These are phyloP conservation scores for Boechera retrofracta DNA, from an alignment of 345 rosid species.

Conservation along the genomic window DNA sequence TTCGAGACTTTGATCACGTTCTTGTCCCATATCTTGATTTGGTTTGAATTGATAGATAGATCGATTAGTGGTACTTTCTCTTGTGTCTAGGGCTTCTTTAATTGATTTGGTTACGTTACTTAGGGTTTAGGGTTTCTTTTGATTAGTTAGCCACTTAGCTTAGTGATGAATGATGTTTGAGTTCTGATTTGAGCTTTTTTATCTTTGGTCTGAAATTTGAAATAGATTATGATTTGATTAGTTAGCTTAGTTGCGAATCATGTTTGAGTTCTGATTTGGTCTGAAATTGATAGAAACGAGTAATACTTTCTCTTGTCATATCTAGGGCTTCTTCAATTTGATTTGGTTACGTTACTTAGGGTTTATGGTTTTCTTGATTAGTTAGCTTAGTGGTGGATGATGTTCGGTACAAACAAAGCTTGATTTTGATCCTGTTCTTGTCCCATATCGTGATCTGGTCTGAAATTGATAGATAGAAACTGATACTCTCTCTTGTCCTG, in stretches of 20 bases:
- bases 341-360: background rate
- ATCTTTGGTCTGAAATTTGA: too few relatives aligned
- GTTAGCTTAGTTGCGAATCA: too few relatives aligned
- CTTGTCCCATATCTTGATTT: background rate
- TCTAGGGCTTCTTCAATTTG: background rate
- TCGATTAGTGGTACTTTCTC: too few relatives aligned
- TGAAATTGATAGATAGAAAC: constrained; percentile 34
- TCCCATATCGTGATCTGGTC: background rate
- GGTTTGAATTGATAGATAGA: too few relatives aligned
- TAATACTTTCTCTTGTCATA: constrained; percentile 34
- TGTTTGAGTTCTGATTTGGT: background rate
- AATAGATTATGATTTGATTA: too few relatives aligned
- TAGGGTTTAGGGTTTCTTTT: too few relatives aligned
- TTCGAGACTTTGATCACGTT: background rate
- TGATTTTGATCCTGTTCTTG: background rate
- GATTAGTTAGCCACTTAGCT: too few relatives aligned
- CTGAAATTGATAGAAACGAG: constrained; percentile 32
- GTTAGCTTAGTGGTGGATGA: background rate
- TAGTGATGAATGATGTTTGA: too few relatives aligned
- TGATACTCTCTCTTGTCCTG: constrained; percentile 33
- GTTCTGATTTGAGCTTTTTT: too few relatives aligned
- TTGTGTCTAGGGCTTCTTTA: too few relatives aligned
- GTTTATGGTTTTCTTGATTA: background rate
- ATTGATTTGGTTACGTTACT: too few relatives aligned
- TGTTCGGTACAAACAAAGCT: background rate